These are phyloP conservation scores for Malassezia globosa DNA, from an alignment of 1,284 basidiomycete genomes.

Conservation along the genomic window DNA sequence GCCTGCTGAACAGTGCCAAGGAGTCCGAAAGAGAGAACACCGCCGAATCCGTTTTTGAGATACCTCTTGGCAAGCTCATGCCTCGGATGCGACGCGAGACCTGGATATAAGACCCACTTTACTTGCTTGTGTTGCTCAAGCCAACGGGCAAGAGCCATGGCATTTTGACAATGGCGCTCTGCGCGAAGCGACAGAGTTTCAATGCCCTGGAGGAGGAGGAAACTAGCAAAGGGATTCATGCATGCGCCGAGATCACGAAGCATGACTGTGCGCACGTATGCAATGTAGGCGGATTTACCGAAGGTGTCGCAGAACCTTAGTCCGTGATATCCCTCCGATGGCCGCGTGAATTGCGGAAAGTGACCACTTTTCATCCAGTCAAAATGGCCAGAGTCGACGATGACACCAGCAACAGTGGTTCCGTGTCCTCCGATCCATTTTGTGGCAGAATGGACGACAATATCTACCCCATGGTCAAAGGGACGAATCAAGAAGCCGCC, in stretches of 20 bases:
- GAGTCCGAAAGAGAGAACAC: slow-evolving; percentile 70
- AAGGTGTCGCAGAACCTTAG: slow-evolving; percentile 55
- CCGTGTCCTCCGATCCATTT: slow-evolving; percentile 89
- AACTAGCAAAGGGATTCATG: slow-evolving; percentile 69
- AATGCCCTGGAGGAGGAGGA: slow-evolving; percentile 71
- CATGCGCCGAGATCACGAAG: slow-evolving; percentile 67
- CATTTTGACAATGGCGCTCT: slow-evolving; percentile 65
- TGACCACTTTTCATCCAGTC: slow-evolving; percentile 67
- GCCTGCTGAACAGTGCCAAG: slow-evolving; percentile 58
- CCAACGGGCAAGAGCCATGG: slow-evolving; percentile 62
- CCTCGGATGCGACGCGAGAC: slow-evolving; percentile 58
- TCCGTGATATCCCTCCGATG: slow-evolving; percentile 74
- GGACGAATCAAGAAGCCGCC: slow-evolving; percentile 65
- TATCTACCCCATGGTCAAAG: slow-evolving; percentile 69
- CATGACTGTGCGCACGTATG: slow-evolving; percentile 63
- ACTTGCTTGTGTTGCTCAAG: slow-evolving; percentile 63
- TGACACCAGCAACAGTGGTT: slow-evolving; percentile 71
- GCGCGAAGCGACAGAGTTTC: slow-evolving; percentile 72
- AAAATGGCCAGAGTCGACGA: slow-evolving; percentile 70
- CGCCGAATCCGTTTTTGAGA: slow-evolving; percentile 54
- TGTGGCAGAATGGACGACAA: slow-evolving; percentile 75
- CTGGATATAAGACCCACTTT: slow-evolving; percentile 71
- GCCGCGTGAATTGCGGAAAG: slow-evolving; percentile 72
- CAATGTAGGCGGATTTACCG: slow-evolving; percentile 60
- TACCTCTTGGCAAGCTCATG: slow-evolving; percentile 56